Percentiles rank a stretch among this genome's conserved stretches.
These are phyloP conservation scores for Vinca major DNA, from an alignment of 305 asterid genomes.

Conservation along the genomic window DNA sequence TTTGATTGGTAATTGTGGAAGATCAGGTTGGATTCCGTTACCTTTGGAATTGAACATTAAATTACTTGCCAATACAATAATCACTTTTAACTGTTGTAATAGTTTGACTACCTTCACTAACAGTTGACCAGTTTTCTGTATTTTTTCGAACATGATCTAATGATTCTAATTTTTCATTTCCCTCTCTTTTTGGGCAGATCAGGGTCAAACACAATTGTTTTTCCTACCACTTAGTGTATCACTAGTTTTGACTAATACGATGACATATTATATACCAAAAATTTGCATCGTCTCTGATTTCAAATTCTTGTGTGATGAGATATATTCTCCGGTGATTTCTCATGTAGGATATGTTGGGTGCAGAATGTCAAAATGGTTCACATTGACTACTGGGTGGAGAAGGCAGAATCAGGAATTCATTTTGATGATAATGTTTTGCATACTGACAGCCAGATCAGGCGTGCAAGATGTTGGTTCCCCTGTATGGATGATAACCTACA, in stretches of 20 bases:
- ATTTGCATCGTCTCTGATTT: conserved; percentile 10
- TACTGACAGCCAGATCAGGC: conserved; percentile 90
- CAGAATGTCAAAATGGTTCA: conserved; percentile 77
- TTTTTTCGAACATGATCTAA: not conserved
- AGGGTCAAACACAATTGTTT: too few species aligned
- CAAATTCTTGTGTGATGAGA: conserved; percentile 26
- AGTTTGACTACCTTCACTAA: not conserved
- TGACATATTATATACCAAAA: not conserved
- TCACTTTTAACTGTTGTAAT: not conserved
- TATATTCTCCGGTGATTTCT: conserved; percentile 32
- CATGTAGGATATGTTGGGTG: conserved; percentile 57
- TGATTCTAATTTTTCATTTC: too few species aligned
- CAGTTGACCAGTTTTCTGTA: not conserved
- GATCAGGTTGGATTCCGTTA: too few species aligned
- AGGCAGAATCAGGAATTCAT: conserved; percentile 95
- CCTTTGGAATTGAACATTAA: not conserved
- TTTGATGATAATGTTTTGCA: conserved; percentile 66
- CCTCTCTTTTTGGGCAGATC: too few species aligned
- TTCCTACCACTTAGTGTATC: not conserved
- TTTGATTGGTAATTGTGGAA: not conserved
- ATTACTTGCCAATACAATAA: not conserved
- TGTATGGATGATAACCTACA: conserved; percentile 92
- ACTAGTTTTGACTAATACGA: too few species aligned
- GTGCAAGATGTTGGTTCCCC: conserved; percentile 99
- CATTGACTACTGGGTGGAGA: conserved; percentile 97